Evolutionary conservation across 2,329 filamentous ascomycete species (phyloP), one percentile per base, ranked within the genome.

Genomic region (Hypoxylon rubiginosum): DNA sequence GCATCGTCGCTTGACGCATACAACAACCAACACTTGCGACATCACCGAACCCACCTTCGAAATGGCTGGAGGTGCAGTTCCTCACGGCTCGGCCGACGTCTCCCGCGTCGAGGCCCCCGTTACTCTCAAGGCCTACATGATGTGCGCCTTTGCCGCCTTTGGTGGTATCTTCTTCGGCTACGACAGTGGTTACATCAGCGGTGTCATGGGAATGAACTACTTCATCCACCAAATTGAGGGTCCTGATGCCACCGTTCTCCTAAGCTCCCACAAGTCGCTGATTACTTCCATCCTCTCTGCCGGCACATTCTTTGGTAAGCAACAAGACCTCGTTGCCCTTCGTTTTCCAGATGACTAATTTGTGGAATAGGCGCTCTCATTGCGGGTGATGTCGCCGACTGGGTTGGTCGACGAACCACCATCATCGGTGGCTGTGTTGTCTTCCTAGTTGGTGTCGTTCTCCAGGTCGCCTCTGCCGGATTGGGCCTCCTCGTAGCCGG

Each of bases 281-380:
- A 88, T 94, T 76, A 89, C 89, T 75, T 93, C 91, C 19, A 93
- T 95, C 72, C 87, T 95, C 59, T 94, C 92, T 36, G 87, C 85
- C 76, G 88, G 89, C 79, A 93, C 92, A 73, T 95, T 94, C 85
- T 91, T 93, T 67, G 90, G 73, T 74, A 67, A 32, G 70, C 51
- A n/a, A 48, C 28, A 10, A 21, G 6, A 4, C 6, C 10, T 13
- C 4, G n/a, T n/a, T 30, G 5, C 26, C 28, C n/a, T 7, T 34
- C 10, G n/a, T 26, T 39, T 6, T 21, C 10, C 5, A 15, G 13
- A 30, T 11, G 21, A 28, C 36, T 52, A 28, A 67, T 39, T 49
- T 5, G 10, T 11, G 51, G 5, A 46, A 41, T 45, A 74, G 73
- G 92, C 77, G 90, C 92, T 61, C 75, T 95, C 71, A 88, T 93